Evolutionary conservation across 306 rosid species (phyloP), one percentile per base, ranked within the genome.

Genomic region (Dryas octopetala): DNA sequence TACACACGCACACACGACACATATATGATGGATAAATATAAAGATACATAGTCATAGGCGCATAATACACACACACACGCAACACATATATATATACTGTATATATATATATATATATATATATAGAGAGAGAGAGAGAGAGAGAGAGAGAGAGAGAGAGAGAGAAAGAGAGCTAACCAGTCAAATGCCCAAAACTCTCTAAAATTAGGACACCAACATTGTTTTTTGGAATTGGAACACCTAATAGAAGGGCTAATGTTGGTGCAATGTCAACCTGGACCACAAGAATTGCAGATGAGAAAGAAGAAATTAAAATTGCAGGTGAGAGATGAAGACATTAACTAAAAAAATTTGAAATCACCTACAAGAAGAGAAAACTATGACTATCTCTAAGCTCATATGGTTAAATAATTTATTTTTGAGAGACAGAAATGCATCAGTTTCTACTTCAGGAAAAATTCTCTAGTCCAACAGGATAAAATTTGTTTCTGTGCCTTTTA

Each of bases 141-240:
- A 69, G 72, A 79, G 77, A 70, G 19, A 19, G 19, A 19, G 19
- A 19, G 19, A 19, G 19, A 52, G 76, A 65, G 71, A 69, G 72
- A 79, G 77, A 70, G 71, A 75, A 76, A 79, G 62, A 53, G 63
- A 41, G 40, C 4, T 54, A 88, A 32, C 98, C 91, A 53, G 90
- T 77, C 74, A 88, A 71, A 77, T 88, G 82, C 82, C 80, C 85
- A 49, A 88, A 59, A 71, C 67, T 69, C 81, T 81, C 85, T 15
- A 86, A 84, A 79, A 94, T 83, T 80, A 90, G 77, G 77, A 94
- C 72, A 73, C 98, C 98, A 54, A 91, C 88, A 76, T 80, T 94
- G 87, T 94, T 94, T 78, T 83, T 90, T n/a, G 97, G 98, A 82
- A 91, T 90, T 71, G 98, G 98, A 71, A 91, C 91, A 17, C 98